phyloP scores from a whole-genome alignment of 2,329 filamentous ascomycete species.

The Lachnellula occidentalis region DNA sequence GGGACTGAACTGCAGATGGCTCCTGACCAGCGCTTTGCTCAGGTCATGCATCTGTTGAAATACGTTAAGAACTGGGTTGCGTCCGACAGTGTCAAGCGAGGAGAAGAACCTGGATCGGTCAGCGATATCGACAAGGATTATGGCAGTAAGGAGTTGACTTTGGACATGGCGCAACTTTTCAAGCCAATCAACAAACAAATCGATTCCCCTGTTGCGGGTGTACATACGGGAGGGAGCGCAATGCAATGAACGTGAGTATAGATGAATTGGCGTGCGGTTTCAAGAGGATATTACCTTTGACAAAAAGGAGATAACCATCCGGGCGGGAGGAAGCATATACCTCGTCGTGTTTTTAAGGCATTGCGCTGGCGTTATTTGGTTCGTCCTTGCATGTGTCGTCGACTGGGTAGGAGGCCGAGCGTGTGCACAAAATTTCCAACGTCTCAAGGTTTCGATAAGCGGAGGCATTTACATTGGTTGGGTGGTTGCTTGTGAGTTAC shows the following conservation, averaged over 20 bases:
- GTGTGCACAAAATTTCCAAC: not conserved
- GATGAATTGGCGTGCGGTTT: conserved; percentile 9
- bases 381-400: not conserved
- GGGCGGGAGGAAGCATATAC: no score
- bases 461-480: conserved; percentile 4
- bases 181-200: conserved; percentile 47
- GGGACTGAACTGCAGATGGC: conserved; percentile 48
- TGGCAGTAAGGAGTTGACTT: conserved; percentile 56
- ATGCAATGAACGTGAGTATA: conserved; percentile 18
- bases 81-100: conserved; percentile 57
- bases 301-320: conserved; percentile 3
- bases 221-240: conserved; percentile 21
- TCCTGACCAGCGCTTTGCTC: conserved; percentile 54
- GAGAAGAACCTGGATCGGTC: conserved; percentile 63
- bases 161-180: conserved; percentile 69
- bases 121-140: conserved; percentile 64
- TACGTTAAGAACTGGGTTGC: conserved; percentile 55
- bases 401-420: not conserved
- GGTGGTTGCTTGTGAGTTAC: not conserved
- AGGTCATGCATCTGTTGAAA: conserved; percentile 56
- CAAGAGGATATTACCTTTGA: conserved; percentile 16
- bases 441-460: not conserved
- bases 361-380: conserved; percentile 17
- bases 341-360: conserved; percentile 2
- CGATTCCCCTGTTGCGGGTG: conserved; percentile 33